Evolutionary conservation across 768 basidiomycete genomes (phyloP), one percentile per base, ranked within the genome.

Genomic region (Lactifluus hygrophoroides): DNA sequence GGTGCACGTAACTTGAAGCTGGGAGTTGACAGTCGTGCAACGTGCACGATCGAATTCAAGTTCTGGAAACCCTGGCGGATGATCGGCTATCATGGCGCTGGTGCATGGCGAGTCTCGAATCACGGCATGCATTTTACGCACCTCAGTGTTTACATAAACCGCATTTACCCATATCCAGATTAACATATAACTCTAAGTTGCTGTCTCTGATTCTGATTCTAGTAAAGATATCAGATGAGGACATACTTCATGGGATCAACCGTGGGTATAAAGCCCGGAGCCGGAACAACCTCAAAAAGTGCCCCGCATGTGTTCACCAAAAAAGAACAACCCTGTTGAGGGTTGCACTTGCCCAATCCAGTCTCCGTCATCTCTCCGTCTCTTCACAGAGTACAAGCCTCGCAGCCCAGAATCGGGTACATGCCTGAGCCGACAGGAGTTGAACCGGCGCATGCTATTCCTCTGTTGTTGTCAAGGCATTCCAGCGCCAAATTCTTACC

Each of bases 401-500:
- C 28, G 6, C 21, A 32, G 3, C 37, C 27, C 10, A 55, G 27
- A 19, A 27, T n/a, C 25, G 1, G 19, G 3, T 3, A 25, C 34
- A 13, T 37, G 19, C 34, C 17, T 25, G 2, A 25, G 38, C 43
- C 5, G 32, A 23, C 21, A 57, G 14, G 35, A 16, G 17, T 14
- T 25, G 30, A 11, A 58, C 3, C 0, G 21, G 7, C 21, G 25
- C 17, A 35, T 34, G 21, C 3, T 38, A 54, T 43, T 28, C 42
- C 21, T 16, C 13, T 16, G 17, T 2, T 23, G 16, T 25, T 25
- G 43, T 42, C 17, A 38, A 17, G 21, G 21, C 34, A 8, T n/a
- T 14, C 49, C 48, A 56, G 3, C 16, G 54, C 89, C 89, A 92
- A 19, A 92, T 79, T 51, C 75, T 72, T 4, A 92, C 84, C 1